Conservation (phyloP, 192 early-diverging fungal genomes). For the Chytriomyces sp. region DNA sequence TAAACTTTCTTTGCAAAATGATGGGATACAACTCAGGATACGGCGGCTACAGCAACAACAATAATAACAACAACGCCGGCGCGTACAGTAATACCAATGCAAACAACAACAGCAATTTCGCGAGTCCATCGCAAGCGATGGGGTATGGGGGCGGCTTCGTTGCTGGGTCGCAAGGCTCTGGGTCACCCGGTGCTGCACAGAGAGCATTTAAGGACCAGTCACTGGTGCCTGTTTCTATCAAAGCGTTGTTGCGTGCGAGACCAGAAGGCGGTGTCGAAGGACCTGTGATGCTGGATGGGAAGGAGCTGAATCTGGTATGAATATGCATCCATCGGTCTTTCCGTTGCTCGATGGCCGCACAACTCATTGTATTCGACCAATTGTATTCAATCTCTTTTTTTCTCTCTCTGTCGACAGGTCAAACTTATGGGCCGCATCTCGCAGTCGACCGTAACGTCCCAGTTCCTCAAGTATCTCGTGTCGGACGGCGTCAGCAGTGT, state of each 20-base stretch:
- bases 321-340: too few species aligned
- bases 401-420: conserved; percentile 48
- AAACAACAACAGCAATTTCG: not conserved
- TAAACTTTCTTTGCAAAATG: too few species aligned
- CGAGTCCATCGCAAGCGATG: too few species aligned
- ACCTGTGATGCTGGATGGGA: conserved; percentile 70
- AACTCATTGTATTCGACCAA: not conserved
- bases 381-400: not conserved
- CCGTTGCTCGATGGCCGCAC: not conserved
- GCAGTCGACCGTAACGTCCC: conserved; percentile 57
- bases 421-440: conserved; percentile 76
- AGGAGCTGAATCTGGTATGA: conserved; percentile 69
- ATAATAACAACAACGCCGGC: not conserved
- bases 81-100: conserved; percentile 11
- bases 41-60: conserved; percentile 14
- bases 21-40: not conserved
- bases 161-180: not conserved
- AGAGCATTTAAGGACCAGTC: conserved; percentile 57
- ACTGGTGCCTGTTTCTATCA: conserved; percentile 84
- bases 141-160: conserved; percentile 5
- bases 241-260: conserved; percentile 65
- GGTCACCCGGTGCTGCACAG: not conserved
- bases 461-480: conserved; percentile 68
- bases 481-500: conserved; percentile 83
- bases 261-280: conserved; percentile 56